These are phyloP conservation scores for Chaetomiaceae sp. DNA, from an alignment of 2,329 filamentous ascomycete genomes.

Conservation along the genomic window DNA sequence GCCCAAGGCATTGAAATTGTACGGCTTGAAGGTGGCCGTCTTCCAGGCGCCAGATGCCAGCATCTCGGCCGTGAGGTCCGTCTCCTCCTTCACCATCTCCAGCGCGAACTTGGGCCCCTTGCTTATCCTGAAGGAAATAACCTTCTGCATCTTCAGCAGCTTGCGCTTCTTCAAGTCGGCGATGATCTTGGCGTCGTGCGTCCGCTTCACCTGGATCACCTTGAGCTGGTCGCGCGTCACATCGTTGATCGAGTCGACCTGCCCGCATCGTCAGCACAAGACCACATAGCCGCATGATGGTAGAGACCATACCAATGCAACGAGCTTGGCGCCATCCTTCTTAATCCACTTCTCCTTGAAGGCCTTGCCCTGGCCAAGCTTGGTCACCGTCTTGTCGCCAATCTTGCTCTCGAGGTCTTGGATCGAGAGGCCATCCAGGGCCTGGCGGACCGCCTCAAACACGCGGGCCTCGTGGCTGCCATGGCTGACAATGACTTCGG, in stretches of 20 bases:
- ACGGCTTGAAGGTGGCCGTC: slow-evolving; percentile 80
- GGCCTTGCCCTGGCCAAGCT: slow-evolving; percentile 89
- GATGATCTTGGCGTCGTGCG: slow-evolving; percentile 70
- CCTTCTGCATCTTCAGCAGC: slow-evolving; percentile 77
- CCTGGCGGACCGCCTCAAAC: slow-evolving; percentile 67
- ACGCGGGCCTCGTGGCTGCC: slow-evolving; percentile 81
- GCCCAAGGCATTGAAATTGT: slow-evolving; percentile 52
- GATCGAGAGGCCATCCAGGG: slow-evolving; percentile 77
- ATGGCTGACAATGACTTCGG: slow-evolving; percentile 64
- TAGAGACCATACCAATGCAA: slow-evolving; percentile 44
- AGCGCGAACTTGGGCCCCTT: slow-evolving; percentile 88
- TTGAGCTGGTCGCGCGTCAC: slow-evolving; percentile 71
- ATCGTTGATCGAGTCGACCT: slow-evolving; percentile 74
- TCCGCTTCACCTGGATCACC: slow-evolving; percentile 64
- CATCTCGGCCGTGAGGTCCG: slow-evolving; percentile 93
- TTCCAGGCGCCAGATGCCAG: slow-evolving; percentile 85
- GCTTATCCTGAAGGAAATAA: slow-evolving; percentile 74
- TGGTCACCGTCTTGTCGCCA: slow-evolving; percentile 68
- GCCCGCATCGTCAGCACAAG: slow-evolving; percentile 38
- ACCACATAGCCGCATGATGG: slow-evolving; percentile 40
- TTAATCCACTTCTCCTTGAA: slow-evolving; percentile 77
- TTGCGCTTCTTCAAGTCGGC: slow-evolving; percentile 89
- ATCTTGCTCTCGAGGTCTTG: slow-evolving; percentile 65
- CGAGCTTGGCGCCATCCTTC: slow-evolving; percentile 49
- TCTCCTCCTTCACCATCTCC: slow-evolving; percentile 88